Conservation (phyloP, 2,329 filamentous ascomycete genomes). For the Aspergillus fructus region DNA sequence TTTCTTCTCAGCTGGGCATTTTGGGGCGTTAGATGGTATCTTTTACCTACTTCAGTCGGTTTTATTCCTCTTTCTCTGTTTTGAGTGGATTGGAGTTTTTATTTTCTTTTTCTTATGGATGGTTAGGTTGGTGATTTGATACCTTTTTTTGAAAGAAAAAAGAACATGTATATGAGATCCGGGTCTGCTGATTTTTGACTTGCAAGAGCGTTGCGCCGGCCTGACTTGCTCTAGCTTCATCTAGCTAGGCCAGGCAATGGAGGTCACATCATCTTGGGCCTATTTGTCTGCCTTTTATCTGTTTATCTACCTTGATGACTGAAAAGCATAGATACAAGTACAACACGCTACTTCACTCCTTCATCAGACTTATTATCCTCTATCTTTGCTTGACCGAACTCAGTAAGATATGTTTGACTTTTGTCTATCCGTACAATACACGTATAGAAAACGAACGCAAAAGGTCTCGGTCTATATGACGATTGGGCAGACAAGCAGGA, state of each 20-base stretch:
- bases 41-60: neutral
- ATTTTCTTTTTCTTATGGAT: neutral
- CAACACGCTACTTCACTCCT: neutral
- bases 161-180: neutral
- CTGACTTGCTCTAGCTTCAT: neutral
- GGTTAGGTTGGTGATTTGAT: neutral
- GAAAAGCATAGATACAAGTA: conserved; percentile 10
- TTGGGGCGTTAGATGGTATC: neutral
- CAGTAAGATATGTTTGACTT: neutral
- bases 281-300: neutral
- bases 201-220: neutral
- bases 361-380: neutral
- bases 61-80: neutral
- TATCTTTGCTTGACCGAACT: too few species aligned
- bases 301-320: neutral
- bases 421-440: neutral
- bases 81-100: neutral
- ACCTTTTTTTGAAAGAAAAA: neutral
- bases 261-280: neutral
- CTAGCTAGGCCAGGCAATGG: too few species aligned
- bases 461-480: neutral
- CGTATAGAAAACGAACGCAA: neutral
- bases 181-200: neutral
- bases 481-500: neutral
- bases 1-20: neutral